Percentiles rank a stretch among this genome's conserved stretches.
These are phyloP conservation scores for Croton setiger DNA, from an alignment of 441 rosid species.

Conservation along the genomic window DNA sequence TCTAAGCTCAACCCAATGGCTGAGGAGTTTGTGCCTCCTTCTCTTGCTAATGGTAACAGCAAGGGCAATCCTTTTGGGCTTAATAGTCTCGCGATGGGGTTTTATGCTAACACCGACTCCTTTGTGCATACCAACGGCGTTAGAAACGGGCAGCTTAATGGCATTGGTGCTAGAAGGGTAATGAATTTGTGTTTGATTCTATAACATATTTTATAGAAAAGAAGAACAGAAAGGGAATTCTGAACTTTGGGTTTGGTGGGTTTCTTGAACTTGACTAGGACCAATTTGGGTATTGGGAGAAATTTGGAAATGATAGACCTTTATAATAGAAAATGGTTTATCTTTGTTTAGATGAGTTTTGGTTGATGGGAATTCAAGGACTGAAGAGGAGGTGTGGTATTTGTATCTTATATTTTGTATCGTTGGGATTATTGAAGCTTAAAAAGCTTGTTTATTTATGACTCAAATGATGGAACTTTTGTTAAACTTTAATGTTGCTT, in stretches of 20 bases:
- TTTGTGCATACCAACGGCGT: conserved; percentile 22
- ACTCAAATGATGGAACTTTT: conserved; percentile 1
- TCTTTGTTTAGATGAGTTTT: conserved; percentile 1
- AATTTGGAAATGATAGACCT: too few species aligned
- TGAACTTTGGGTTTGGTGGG: neutral
- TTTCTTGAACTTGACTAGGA: neutral
- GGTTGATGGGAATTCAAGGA: neutral
- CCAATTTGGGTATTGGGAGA: neutral
- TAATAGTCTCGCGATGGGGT: conserved; percentile 30
- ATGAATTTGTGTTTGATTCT: conserved; percentile 1
- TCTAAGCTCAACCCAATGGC: conserved; percentile 94
- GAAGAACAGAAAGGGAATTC: neutral
- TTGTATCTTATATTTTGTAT: neutral
- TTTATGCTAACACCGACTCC: conserved; percentile 23
- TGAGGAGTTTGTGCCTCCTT: conserved; percentile 82
- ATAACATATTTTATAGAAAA: neutral
- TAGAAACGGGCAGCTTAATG: conserved; percentile 33
- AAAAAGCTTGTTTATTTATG: neutral
- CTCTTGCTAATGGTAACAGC: conserved; percentile 32
- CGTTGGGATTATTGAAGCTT: conserved; percentile 6
- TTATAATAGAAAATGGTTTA: neutral
- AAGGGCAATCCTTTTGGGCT: conserved; percentile 5
- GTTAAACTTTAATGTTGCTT: neutral
- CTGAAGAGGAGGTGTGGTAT: neutral
- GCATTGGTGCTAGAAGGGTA: conserved; percentile 53